Base-by-base conservation (phyloP, 164 flowering plant species). In the Vitis amurensis region DNA sequence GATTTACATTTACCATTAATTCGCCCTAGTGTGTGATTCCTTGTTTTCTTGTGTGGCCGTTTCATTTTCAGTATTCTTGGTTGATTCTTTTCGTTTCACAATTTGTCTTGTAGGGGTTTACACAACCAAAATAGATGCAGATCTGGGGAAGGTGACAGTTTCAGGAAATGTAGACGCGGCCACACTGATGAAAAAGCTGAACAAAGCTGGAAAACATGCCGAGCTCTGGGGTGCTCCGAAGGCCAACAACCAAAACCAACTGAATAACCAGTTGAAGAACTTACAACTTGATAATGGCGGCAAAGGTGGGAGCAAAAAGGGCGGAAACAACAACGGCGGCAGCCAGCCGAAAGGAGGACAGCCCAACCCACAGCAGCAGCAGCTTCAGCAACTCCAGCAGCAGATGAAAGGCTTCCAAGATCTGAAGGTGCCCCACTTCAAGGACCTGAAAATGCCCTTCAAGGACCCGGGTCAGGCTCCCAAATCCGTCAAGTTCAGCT, bases 71-170 rank as follows among this genome's bases (percentile, higher is more conserved):
- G 8, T 50, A 56, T 29, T 15, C 8, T 16, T 56, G 66, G n/a
- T 31, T 59, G 14, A 30, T 62, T 61, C 53, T 17, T 19, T 50
- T 57, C 19, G 19, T 19, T 8, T 55, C 44, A 3, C n/a, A 27
- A 4, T 23, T 59, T 27, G n/a, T 3, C 59, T 37, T 63, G 59
- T 37, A 95, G 99, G 99, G 55, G 99, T 95, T 23, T 95, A 84
- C 69, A 86, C 76, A 0, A 86, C 84, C 14, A 76, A 37, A 8
- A 85, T 94, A 75, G 98, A 94, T 82, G 70, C 94, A 56, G 98
- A 92, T 57, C 93, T 80, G 68, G 96, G 97, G 76, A 94, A 87
- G 78, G 99, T 94, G 64, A 89, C 92, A 11, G 98, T 94, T 4
- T 81, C 93, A 9, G 99, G 99, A n/a, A 90, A 85, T 74, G 91